phyloP scores from a whole-genome alignment of 768 basidiomycete species.

The Leucocoprinus sp. region DNA sequence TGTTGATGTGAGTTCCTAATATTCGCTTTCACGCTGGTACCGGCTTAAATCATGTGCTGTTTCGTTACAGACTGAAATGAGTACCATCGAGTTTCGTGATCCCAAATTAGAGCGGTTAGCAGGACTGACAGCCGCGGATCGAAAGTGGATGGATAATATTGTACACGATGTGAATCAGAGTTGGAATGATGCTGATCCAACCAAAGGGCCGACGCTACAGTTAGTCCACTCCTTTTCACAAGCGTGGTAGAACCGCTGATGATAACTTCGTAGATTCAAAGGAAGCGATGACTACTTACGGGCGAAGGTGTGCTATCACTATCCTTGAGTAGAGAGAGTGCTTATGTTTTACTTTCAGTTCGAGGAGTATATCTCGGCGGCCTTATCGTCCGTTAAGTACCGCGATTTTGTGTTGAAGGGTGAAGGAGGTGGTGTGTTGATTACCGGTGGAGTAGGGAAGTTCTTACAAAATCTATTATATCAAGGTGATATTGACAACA shows the following conservation, averaged over 20 bases:
- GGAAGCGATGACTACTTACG: slow-evolving; percentile 95
- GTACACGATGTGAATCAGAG: slow-evolving; percentile 78
- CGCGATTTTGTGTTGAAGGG: slow-evolving; percentile 75
- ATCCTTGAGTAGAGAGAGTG: neutral
- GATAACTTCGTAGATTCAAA: slow-evolving; percentile 56
- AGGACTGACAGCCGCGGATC: slow-evolving; percentile 81
- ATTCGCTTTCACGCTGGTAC: neutral
- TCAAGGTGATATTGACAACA: slow-evolving; percentile 3
- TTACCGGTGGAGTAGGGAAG: slow-evolving; percentile 54
- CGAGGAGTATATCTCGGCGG: slow-evolving; percentile 90
- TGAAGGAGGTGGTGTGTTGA: slow-evolving; percentile 53
- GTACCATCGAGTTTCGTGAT: slow-evolving; percentile 80
- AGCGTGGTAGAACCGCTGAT: neutral
- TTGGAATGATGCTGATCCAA: slow-evolving; percentile 63
- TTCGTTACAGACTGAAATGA: slow-evolving; percentile 72
- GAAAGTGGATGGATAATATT: slow-evolving; percentile 98
- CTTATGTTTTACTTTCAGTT: slow-evolving; percentile 38
- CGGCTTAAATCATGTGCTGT: neutral
- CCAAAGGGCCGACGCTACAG: slow-evolving; percentile 52
- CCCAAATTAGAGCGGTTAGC: slow-evolving; percentile 69
- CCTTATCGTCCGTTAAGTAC: slow-evolving; percentile 84
- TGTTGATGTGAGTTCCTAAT: slow-evolving; percentile 56
- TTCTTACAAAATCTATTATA: neutral
- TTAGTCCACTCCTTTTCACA: slow-evolving; percentile 28
- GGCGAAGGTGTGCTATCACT: slow-evolving; percentile 48